phyloP scores from a whole-genome alignment of 75 land plant species.

The Selaginella tamariscina region DNA sequence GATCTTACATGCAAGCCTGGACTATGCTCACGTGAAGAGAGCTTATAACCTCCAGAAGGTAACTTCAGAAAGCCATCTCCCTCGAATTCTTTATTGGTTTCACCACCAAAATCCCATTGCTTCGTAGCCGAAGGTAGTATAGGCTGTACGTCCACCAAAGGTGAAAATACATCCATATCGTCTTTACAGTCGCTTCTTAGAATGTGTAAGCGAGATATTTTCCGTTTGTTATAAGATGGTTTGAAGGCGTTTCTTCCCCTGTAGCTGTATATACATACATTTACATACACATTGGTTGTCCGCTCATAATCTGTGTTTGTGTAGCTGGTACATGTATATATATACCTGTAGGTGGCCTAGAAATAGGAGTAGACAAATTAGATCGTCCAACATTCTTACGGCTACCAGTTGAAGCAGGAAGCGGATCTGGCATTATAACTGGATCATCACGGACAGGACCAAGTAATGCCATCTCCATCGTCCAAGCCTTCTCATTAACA shows the following conservation, averaged over 20 bases:
- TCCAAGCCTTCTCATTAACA: conserved; percentile 56
- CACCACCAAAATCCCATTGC: conserved; percentile 51
- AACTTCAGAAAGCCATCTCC: conserved; percentile 33
- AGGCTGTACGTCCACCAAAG: conserved; percentile 88
- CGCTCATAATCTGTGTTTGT: too few species aligned
- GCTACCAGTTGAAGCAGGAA: conserved; percentile 41
- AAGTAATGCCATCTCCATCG: conserved; percentile 66
- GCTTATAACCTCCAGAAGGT: neutral
- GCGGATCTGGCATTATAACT: conserved; percentile 93
- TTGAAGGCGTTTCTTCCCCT: neutral
- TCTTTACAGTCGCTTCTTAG: conserved; percentile 36
- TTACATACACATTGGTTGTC: too few species aligned
- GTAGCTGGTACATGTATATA: too few species aligned
- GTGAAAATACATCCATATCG: conserved; percentile 98
- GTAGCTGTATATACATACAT: neutral
- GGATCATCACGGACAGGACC: conserved; percentile 75
- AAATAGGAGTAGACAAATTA: too few species aligned
- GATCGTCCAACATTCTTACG: neutral
- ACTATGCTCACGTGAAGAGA: neutral
- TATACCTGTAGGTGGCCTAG: too few species aligned
- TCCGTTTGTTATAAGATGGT: neutral
- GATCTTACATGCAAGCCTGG: too few species aligned
- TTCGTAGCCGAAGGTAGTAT: conserved; percentile 70
- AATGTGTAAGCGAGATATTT: neutral
- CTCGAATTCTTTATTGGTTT: conserved; percentile 37